Evolutionary conservation across 2,329 filamentous ascomycete genomes (phyloP), one percentile per base, ranked within the genome.

Genomic region (Epicoccum nigrum): DNA sequence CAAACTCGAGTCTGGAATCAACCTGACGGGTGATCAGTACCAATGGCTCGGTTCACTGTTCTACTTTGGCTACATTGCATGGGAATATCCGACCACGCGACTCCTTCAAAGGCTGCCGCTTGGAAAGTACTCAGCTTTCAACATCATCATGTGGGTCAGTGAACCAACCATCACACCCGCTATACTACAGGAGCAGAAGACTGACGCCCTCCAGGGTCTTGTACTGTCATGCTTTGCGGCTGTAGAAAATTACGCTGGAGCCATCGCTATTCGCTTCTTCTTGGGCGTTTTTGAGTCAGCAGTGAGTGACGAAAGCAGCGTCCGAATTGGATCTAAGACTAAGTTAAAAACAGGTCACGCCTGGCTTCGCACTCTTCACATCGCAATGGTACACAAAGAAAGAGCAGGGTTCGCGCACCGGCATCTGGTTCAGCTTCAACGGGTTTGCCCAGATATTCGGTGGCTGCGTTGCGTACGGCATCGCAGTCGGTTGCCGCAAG

Each of bases 371-470:
- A 0, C 76, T 90, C 1, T 79, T 90, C 59, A 89, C 86, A 1
- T 83, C 78, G 3, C 85, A 88, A 72, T 90, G 86, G 86, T 90
- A 89, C 61, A 89, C 87, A 1, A 85, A 85, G 67, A 77, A 78
- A 45, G 87, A 90, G 66, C 86, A 89, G 72, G 84, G 83, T 1
- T 74, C 78, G 0, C 76, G 87, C 7, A 83, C 82, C 1, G 82
- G 81, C 4, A 81, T 88, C 47, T 90, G 87, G 87, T 89, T 88
- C 72, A 81, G 76, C 41, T 88, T 86, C 74, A 87, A 86, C 55
- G 85, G 85, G 2, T 81, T 81, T 44, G 85, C 81, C 0, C 84
- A 74, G 67, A 85, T 88, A 13, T 76, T 87, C 28, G 85, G 85
- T 7, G 85, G 85, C 2, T 57, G 84, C 1, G 72, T 87, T 0